Evolutionary conservation across 306 rosid genomes (phyloP), one percentile per base, ranked within the genome.

Genomic region (Prosopis cineraria): DNA sequence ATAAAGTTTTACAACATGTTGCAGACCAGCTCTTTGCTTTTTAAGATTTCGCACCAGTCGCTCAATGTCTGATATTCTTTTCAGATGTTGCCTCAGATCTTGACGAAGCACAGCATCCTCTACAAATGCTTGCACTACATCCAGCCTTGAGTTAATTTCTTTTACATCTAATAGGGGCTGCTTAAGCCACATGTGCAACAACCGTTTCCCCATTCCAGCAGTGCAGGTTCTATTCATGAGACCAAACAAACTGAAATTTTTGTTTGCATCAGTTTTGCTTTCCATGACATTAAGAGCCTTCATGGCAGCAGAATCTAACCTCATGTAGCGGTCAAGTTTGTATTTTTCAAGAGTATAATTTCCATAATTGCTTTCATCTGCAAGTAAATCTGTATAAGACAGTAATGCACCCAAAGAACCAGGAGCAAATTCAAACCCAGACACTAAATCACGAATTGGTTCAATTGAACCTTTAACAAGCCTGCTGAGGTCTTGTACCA

Each of bases 141-240:
- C 98, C 76, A 95, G 81, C 81, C 99, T 92, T 22, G 73, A 83
- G 86, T 88, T 93, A 70, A 95, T 95, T 79, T 91, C 97, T 30
- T 84, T 50, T 40, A 88, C 96, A 81, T 93, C 90, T 76, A 95
- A 79, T 71, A 95, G 82, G 75, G 99, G 99, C 87, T 95, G 99
- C 64, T 95, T 95, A 53, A 95, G 87, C 99, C 99, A 95, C 97
- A 80, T 88, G 83, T 95, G 95, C 80, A 95, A 79, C 72, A 95
- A 78, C 27, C 99, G 81, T 76, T 95, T 93, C 76, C 99, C 99
- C 99, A 95, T 95, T 81, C 98, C 99, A 79, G 96, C 98, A 14
- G 99, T 91, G 85, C 99, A 95, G 50, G 99, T 95, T 80, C 97
- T 91, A 77, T 95, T 95, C 96, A 95, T 78, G 58, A 93, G 97